Percentiles rank a stretch among this genome's conserved stretches.
Conservation (phyloP, 164 flowering plant species). For the Santalum album region DNA sequence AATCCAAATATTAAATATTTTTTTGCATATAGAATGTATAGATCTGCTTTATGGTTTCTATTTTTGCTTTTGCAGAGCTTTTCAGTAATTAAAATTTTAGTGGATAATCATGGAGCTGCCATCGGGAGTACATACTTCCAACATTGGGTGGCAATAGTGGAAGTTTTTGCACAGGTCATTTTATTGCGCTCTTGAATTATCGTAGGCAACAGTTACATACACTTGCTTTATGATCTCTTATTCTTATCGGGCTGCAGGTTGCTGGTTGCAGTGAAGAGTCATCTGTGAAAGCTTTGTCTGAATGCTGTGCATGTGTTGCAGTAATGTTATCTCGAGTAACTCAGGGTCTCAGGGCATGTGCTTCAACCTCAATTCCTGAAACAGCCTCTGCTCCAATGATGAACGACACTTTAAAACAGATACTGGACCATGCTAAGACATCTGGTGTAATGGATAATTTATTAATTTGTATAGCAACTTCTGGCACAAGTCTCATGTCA, state of each 20-base stretch:
- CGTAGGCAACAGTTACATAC: neutral
- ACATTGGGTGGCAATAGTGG: constrained; percentile 65
- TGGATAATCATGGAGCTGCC: constrained; percentile 41
- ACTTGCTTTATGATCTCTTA: constrained; percentile 7
- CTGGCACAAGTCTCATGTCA: constrained; percentile 67
- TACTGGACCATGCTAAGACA: constrained; percentile 58
- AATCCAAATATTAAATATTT: neutral
- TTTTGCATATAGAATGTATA: neutral
- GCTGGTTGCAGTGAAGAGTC: constrained; percentile 40
- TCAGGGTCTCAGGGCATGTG: constrained; percentile 39
- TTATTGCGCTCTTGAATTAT: constrained; percentile 7
- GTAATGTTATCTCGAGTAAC: constrained; percentile 44
- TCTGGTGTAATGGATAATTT: constrained; percentile 57
- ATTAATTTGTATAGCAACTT: constrained; percentile 46
- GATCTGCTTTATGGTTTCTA: neutral
- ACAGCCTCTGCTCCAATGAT: constrained; percentile 21
- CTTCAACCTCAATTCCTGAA: constrained; percentile 17
- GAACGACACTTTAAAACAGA: constrained; percentile 35
- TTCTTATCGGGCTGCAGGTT: constrained; percentile 37
- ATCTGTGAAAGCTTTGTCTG: constrained; percentile 58
- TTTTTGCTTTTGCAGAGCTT: constrained; percentile 49
- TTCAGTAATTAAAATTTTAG: constrained; percentile 44
- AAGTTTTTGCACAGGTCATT: constrained; percentile 64
- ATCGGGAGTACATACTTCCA: constrained; percentile 39
- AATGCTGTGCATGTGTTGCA: constrained; percentile 63